Conservation (phyloP, 2,329 filamentous ascomycete species). For the Cryphonectria carpinicola region DNA sequence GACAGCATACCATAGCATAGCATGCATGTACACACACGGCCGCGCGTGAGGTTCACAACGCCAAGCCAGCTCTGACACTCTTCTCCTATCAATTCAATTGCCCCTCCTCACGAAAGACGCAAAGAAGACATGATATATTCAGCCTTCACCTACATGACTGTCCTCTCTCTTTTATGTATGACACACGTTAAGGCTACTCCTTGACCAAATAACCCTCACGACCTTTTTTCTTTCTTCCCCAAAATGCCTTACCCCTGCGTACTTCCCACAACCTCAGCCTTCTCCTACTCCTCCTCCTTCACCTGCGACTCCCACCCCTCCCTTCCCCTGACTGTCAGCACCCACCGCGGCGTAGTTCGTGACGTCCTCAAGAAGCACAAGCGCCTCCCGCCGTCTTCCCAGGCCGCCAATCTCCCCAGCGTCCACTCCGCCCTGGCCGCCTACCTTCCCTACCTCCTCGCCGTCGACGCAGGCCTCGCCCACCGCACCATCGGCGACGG, state of each 20-base stretch:
- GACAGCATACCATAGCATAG: conserved; percentile 1
- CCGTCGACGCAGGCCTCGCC: conserved; percentile 74
- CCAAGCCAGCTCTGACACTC: conserved; percentile 16
- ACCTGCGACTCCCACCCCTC: conserved; percentile 85
- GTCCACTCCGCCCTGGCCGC: conserved; percentile 71
- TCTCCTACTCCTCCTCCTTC: conserved; percentile 80
- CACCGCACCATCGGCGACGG: conserved; percentile 47
- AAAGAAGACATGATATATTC: neutral
- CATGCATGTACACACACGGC: conserved; percentile 12
- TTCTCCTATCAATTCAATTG: conserved; percentile 5
- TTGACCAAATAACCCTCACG: neutral
- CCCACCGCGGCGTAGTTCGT: conserved; percentile 80
- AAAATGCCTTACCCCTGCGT: conserved; percentile 88
- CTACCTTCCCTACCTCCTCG: conserved; percentile 84
- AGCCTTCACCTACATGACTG: neutral
- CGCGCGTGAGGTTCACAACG: conserved; percentile 9
- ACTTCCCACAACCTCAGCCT: conserved; percentile 86
- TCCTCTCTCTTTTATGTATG: neutral
- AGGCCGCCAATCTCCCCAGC: conserved; percentile 70
- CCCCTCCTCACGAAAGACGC: neutral
- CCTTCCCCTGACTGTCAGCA: conserved; percentile 79
- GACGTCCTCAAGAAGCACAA: conserved; percentile 89
- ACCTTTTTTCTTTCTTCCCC: conserved; percentile 12
- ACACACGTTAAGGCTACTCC: neutral
- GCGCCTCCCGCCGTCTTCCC: conserved; percentile 73